Evolutionary conservation across 441 rosid genomes (phyloP).

Genomic region (Populus hybrid): DNA sequence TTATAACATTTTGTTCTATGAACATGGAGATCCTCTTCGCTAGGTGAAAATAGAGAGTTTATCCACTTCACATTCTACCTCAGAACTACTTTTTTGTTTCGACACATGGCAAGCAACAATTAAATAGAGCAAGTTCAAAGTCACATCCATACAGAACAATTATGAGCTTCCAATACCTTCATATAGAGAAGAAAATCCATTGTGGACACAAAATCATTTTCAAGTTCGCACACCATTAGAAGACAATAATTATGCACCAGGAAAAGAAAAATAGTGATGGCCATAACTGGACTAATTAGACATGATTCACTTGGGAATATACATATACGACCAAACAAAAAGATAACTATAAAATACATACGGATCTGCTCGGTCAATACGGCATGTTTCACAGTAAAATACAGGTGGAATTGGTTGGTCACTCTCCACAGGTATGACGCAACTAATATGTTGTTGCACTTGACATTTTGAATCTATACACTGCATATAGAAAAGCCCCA

Average conservation of each 20-base stretch:
- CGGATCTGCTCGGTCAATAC: slow-evolving; percentile 87
- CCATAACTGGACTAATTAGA: not conserved
- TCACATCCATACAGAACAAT: not conserved
- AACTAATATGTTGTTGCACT: slow-evolving; percentile 68
- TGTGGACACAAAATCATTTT: not conserved
- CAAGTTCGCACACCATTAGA: not conserved
- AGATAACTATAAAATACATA: slow-evolving; percentile 30
- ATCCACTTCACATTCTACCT: not conserved
- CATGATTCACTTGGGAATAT: not conserved
- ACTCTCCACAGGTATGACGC: slow-evolving; percentile 63
- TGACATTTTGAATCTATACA: slow-evolving; percentile 67
- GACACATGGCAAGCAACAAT: not conserved
- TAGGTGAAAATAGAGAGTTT: not conserved
- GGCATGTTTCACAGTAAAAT: slow-evolving; percentile 79
- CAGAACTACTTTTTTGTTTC: not conserved
- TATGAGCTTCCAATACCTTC: not conserved
- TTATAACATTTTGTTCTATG: not conserved
- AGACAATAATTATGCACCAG: not conserved
- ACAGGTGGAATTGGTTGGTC: slow-evolving; percentile 50
- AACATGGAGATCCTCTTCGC: not conserved
- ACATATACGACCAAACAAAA: not conserved
- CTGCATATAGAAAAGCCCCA: slow-evolving; percentile 33
- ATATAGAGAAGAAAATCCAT: not conserved
- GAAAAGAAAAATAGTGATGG: not conserved
- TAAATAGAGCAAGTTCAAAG: not conserved